Percentiles rank a stretch among this genome's conserved stretches.
Evolutionary conservation across 139 green algal genomes (phyloP).

Genomic region (Nannochloris sp.): DNA sequence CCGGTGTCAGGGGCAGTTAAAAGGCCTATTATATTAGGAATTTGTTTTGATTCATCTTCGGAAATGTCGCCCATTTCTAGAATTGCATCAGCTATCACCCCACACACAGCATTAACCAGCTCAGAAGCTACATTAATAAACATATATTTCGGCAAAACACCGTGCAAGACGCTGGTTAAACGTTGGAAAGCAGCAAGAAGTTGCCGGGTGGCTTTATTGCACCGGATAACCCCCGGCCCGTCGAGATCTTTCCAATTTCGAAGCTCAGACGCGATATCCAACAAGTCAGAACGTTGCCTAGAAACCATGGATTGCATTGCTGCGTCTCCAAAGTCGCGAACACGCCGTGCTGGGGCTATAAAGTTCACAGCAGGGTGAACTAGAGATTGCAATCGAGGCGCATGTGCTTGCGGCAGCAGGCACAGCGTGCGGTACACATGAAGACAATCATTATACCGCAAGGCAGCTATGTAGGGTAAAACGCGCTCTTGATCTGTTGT

Average conservation of each 20-base stretch:
- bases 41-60: constrained; percentile 40
- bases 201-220: constrained; percentile 24
- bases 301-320: constrained; percentile 22
- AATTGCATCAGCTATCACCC: constrained; percentile 21
- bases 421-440: background rate
- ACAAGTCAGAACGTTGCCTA: constrained; percentile 20
- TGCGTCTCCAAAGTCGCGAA: constrained; percentile 9
- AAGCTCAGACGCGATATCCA: constrained; percentile 11
- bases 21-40: constrained; percentile 26
- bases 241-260: constrained; percentile 18
- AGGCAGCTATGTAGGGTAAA: constrained; percentile 30
- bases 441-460: constrained; percentile 39
- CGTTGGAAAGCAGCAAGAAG: constrained; percentile 24
- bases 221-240: constrained; percentile 22
- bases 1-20: too few species aligned
- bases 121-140: background rate
- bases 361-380: constrained; percentile 26
- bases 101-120: constrained; percentile 4
- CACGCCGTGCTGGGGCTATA: constrained; percentile 4
- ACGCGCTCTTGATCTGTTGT: background rate
- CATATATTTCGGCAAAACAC: constrained; percentile 14
- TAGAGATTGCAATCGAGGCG: constrained; percentile 11
- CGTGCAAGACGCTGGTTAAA: constrained; percentile 21
- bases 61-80: constrained; percentile 37
- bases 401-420: constrained; percentile 13